Conservation (phyloP, 306 rosid species). For the Casuarina cunninghamiana region DNA sequence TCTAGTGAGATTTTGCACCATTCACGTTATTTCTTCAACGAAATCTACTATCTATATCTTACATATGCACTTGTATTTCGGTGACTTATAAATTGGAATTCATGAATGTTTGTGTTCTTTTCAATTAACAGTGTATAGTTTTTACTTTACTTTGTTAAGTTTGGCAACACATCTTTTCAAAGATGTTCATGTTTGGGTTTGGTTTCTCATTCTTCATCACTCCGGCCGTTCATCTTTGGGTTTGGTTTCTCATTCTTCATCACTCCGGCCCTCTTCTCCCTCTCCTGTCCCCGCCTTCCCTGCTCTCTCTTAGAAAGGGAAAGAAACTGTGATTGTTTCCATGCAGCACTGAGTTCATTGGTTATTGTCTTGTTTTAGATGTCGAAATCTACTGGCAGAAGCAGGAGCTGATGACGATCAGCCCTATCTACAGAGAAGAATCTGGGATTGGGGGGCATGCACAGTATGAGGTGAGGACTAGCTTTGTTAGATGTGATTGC, state of each 20-base stretch:
- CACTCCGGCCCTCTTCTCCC: neutral
- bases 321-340: neutral
- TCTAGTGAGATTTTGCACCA: neutral
- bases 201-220: neutral
- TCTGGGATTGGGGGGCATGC: conserved; percentile 66
- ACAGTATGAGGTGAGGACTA: conserved; percentile 64
- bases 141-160: neutral
- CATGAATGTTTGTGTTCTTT: neutral
- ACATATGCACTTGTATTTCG: too few relatives aligned
- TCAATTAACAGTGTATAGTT: neutral
- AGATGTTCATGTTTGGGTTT: neutral
- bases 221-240: neutral
- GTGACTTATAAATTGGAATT: neutral
- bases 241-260: neutral
- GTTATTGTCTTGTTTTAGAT: conserved; percentile 41
- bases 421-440: conserved; percentile 55
- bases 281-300: neutral
- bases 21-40: neutral
- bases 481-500: neutral
- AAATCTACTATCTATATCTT: neutral
- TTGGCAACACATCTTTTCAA: neutral
- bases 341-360: conserved; percentile 12
- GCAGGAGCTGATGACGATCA: conserved; percentile 46
- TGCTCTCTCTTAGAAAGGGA: neutral
- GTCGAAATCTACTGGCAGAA: conserved; percentile 64